Base-by-base conservation (phyloP, 2,329 filamentous ascomycete species). In the Fusarium sp. region DNA sequence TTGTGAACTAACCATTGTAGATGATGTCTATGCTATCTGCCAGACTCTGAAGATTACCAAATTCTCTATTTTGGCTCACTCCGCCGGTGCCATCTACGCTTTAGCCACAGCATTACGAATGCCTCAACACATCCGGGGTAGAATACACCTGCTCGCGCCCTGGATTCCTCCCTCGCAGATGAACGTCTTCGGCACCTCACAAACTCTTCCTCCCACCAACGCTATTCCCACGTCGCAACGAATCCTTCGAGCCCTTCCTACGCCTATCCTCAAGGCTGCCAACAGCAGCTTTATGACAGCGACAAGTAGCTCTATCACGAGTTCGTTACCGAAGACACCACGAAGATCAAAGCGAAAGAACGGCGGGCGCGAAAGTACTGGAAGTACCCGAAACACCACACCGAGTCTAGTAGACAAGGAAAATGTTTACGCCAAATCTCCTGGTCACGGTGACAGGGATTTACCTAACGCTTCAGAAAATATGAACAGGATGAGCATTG, bases 131-230 rank as follows among this genome's bases (percentile, higher is more conserved):
- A 96, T 99, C 64, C 91, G 94, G 7, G 96, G 96, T 20, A 91
- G 93, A 53, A 96, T 99, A 56, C 96, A 99, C 78, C 87, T 99
- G 4, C 85, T 99, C 10, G 95, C 96, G 1, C 96, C 96, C 0
- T 97, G 94, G 96, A 98, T 99, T 46, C 96, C 96, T 2, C 96
- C 96, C 0, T 98, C 93, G 6, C 94, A 97, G 76, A 91, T 97
- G 84, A 94, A 90, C 53, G 89, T 91, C 19, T 90, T 94, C 68
- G 90, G 90, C 27, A 85, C 87, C 3, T 89, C 92, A 17, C 89
- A 93, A 73, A 89, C 90, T 17, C 85, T 91, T 5, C 91, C 92
- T 1, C 94, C 94, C 0, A 90, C 90, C 1, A 94, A 93, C 69
- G 92, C 94, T 7, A 90, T 99, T 44, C 96, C 96, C 5, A 94